Percentiles rank a stretch among this genome's conserved stretches.
phyloP scores from a whole-genome alignment of 2,329 filamentous ascomycete species.

The Colletotrichum trifolii region DNA sequence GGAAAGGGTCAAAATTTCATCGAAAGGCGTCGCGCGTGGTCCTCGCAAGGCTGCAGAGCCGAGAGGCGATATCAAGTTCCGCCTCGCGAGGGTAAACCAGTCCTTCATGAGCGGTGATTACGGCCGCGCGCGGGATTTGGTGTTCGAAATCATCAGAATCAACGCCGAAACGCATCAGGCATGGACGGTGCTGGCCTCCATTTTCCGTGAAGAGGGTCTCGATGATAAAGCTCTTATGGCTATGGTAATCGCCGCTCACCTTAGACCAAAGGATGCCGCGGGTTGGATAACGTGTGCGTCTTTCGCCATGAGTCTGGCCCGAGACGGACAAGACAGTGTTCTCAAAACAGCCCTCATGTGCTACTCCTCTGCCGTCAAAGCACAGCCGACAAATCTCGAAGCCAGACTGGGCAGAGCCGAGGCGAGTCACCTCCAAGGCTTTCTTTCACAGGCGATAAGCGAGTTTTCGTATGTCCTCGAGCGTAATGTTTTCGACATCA shows the following conservation, averaged over 20 bases:
- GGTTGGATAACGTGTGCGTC: slow-evolving; percentile 70
- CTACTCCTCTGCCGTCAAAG: slow-evolving; percentile 68
- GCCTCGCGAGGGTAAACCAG: slow-evolving; percentile 74
- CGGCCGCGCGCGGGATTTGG: slow-evolving; percentile 66
- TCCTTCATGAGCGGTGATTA: slow-evolving; percentile 73
- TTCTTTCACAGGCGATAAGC: slow-evolving; percentile 62
- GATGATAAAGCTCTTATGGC: slow-evolving; percentile 67
- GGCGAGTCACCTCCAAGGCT: slow-evolving; percentile 66
- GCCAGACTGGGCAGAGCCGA: slow-evolving; percentile 70
- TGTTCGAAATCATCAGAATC: slow-evolving; percentile 73
- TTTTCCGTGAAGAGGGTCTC: slow-evolving; percentile 70
- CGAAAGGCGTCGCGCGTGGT: slow-evolving; percentile 49
- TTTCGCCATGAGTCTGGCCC: slow-evolving; percentile 63
- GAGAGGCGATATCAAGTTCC: slow-evolving; percentile 75
- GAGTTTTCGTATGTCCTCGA: slow-evolving; percentile 68
- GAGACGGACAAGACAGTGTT: slow-evolving; percentile 59
- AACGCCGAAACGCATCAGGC: slow-evolving; percentile 75
- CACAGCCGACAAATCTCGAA: slow-evolving; percentile 66
- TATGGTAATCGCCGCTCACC: slow-evolving; percentile 70
- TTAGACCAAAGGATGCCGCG: slow-evolving; percentile 68
- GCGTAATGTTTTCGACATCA: slow-evolving; percentile 63
- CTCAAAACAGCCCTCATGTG: slow-evolving; percentile 67
- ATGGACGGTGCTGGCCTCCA: slow-evolving; percentile 71
- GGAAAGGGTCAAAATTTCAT: slow-evolving; percentile 19
- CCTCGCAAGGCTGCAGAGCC: slow-evolving; percentile 74